Conservation (phyloP, 2,329 filamentous ascomycete species). For the Bertia moriformis region DNA sequence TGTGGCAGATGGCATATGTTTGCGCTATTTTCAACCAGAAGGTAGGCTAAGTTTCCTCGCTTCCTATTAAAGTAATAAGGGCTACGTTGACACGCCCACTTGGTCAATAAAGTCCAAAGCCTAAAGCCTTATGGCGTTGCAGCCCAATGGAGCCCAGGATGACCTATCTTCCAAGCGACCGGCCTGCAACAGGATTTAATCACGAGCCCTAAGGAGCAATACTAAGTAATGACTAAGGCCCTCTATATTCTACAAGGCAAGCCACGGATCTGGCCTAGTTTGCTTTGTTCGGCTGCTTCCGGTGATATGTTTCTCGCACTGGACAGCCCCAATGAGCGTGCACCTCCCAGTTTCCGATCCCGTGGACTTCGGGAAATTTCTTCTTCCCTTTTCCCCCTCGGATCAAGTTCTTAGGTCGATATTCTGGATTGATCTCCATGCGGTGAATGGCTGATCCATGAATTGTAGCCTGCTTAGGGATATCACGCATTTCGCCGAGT, state of each 20-base stretch:
- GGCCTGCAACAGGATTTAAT: no score
- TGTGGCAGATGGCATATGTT: no score
- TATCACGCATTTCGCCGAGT: constrained; percentile 43
- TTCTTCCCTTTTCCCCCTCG: constrained; percentile 39
- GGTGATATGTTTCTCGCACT: not conserved
- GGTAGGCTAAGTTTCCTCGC: no score
- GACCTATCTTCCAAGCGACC: no score
- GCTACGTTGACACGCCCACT: no score
- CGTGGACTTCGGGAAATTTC: constrained; percentile 24
- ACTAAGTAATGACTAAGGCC: not conserved
- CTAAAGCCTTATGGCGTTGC: no score
- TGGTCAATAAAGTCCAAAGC: no score
- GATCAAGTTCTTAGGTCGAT: constrained; percentile 45
- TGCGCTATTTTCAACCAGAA: no score
- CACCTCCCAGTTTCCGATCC: not conserved
- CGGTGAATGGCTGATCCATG: constrained; percentile 41
- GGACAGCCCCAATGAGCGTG: not conserved
- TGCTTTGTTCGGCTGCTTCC: not conserved
- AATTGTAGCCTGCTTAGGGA: constrained; percentile 37
- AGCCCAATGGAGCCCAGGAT: no score
- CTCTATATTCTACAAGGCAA: no score
- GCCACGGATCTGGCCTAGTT: not conserved
- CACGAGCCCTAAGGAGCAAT: no score
- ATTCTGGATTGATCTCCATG: constrained; percentile 32
- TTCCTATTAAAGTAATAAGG: no score